phyloP scores from a whole-genome alignment of 208 protist species.

The Trypanosoma theileri region DNA sequence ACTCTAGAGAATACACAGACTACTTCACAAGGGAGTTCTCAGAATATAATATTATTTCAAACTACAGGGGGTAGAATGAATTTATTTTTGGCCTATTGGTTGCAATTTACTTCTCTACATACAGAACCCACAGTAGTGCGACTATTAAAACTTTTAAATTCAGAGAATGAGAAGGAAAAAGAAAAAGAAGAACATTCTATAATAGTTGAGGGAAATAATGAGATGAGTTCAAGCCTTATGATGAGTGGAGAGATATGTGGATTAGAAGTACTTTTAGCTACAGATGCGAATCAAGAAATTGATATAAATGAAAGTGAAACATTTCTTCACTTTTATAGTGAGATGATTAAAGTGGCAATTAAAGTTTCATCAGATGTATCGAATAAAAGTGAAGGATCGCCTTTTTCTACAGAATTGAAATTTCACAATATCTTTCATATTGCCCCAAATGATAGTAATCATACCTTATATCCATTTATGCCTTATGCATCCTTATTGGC shows the following conservation, averaged over 20 bases:
- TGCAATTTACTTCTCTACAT: conserved; percentile 4
- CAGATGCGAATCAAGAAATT: conserved; percentile 31
- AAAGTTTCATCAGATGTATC: not conserved
- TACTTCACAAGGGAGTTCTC: not conserved
- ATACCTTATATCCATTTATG: conserved; percentile 10
- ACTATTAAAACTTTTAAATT: not conserved
- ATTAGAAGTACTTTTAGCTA: conserved; percentile 44
- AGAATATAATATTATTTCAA: not conserved
- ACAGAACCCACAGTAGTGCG: not conserved
- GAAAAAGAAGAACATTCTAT: not conserved
- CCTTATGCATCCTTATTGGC: not conserved
- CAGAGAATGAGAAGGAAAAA: not conserved
- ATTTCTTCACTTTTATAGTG: conserved; percentile 33
- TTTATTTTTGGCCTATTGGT: conserved; percentile 19
- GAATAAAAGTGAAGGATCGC: not conserved
- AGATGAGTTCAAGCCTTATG: too few relatives aligned
- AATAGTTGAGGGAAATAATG: too few relatives aligned
- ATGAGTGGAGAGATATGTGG: conserved; percentile 17
- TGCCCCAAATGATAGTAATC: not conserved
- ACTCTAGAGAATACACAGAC: not conserved
- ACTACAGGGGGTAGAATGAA: conserved; percentile 6
- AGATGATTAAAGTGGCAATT: conserved; percentile 1
- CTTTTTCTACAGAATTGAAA: conserved; percentile 5
- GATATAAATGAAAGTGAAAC: conserved; percentile 34
- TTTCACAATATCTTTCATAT: not conserved